These are phyloP conservation scores for Coemansia asiatica DNA, from an alignment of 192 early-diverging fungal species.

Conservation along the genomic window DNA sequence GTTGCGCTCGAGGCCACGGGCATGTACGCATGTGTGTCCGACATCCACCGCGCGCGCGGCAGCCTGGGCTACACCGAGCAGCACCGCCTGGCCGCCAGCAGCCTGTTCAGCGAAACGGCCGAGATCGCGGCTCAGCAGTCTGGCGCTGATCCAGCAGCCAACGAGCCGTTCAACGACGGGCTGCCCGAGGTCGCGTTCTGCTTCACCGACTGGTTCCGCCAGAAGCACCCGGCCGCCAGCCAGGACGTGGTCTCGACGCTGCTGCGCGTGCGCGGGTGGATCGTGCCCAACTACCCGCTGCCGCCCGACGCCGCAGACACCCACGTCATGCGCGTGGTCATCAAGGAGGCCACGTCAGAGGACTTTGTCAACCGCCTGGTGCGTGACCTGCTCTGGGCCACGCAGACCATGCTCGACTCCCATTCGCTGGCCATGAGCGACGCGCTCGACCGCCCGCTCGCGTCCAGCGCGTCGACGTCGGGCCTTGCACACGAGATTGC, in stretches of 20 bases:
- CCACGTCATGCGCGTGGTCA: slow-evolving; percentile 67
- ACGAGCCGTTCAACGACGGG: slow-evolving; percentile 50
- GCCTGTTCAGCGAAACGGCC: slow-evolving; percentile 17
- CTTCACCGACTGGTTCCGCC: slow-evolving; percentile 59
- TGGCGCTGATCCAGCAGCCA: slow-evolving; percentile 28
- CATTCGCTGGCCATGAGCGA: slow-evolving; percentile 34
- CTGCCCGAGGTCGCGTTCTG: slow-evolving; percentile 68
- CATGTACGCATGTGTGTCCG: slow-evolving; percentile 64
- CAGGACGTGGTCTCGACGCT: slow-evolving; percentile 62
- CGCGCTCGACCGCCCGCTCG: slow-evolving; percentile 32
- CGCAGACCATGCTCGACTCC: slow-evolving; percentile 52
- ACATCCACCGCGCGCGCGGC: slow-evolving; percentile 61
- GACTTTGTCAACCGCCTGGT: slow-evolving; percentile 58
- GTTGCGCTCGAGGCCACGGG: slow-evolving; percentile 58
- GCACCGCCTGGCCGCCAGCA: slow-evolving; percentile 23
- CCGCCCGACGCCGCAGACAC: slow-evolving; percentile 52
- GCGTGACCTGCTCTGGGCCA: slow-evolving; percentile 57
- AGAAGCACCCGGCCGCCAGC: slow-evolving; percentile 55
- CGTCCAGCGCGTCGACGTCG: slow-evolving; percentile 24
- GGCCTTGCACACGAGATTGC: slow-evolving; percentile 33
- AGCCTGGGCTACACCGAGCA: slow-evolving; percentile 42
- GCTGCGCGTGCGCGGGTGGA: slow-evolving; percentile 71
- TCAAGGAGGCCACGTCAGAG: slow-evolving; percentile 60
- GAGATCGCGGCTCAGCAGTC: slow-evolving; percentile 1
- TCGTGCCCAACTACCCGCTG: slow-evolving; percentile 76